Base-by-base conservation (phyloP, 257 asterid species). In the Voacanga thouarsii region DNA sequence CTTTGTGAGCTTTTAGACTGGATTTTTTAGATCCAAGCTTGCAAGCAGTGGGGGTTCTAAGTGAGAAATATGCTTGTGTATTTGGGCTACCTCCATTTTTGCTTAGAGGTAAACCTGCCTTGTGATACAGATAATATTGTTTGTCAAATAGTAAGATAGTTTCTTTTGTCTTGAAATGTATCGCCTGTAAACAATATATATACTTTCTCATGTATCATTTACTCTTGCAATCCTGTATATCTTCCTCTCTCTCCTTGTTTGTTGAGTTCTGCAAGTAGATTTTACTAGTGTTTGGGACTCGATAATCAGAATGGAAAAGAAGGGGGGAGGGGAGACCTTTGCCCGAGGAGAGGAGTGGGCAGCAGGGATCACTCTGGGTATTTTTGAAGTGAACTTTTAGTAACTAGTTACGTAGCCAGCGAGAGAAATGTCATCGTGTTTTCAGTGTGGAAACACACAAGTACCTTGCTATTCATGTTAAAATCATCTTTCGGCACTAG, bases 21-120 rank as follows among this genome's bases (percentile, higher is more conserved):
- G 50, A 19, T 18, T 67, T 67, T 33, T 67, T 37, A 6, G 72
- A 67, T 37, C 28, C 28, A 39, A 19, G 72, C 72, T 67, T 16
- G 49, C 49, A 66, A 66, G 15, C 49, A 66, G 37, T 39, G 45
- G 47, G n/a, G 45, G 19, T 23, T 0, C 9, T 33, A 33, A 30
- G 71, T 18, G 71, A 66, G 28, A 66, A 41, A 66, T 37, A 39
- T 66, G 49, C 71, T 65, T 65, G 47, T 12, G 41, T 33, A 65
- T 33, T 66, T 37, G 44, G 49, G 11, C 7, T 21, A 68, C 73
- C 73, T 68, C 73, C 53, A 68, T 68, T 68, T 68, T 68, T 68
- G 30, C 16, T 68, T 0, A 33, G 73, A 68, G 73, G 73, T 43
- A 19, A 67, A 30, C 50, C 72, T 16, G 16, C 28, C 43, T 67